These are phyloP conservation scores for Sclerotinia subarctica DNA, from an alignment of 2,329 filamentous ascomycete species.

Conservation along the genomic window DNA sequence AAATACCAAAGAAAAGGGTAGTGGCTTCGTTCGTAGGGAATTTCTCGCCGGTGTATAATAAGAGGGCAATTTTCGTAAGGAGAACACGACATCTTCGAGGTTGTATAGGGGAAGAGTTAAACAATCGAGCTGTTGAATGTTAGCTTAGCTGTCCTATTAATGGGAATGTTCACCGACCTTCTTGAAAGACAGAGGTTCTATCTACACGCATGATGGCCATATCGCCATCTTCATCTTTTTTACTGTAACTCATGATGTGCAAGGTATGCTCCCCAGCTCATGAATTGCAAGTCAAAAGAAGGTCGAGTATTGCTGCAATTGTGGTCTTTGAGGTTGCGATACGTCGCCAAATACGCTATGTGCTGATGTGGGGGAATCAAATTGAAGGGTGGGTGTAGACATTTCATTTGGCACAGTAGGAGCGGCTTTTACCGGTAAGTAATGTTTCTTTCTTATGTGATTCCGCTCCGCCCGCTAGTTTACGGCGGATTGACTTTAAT, in stretches of 20 bases:
- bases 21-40: slow-evolving; percentile 98
- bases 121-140: slow-evolving; percentile 73
- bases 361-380: slow-evolving; percentile 2
- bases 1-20: slow-evolving; percentile 97
- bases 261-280: slow-evolving; percentile 39
- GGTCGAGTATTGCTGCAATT: slow-evolving; percentile 23
- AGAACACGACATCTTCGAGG: slow-evolving; percentile 96
- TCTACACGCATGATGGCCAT: slow-evolving; percentile 94
- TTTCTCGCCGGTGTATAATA: slow-evolving; percentile 94
- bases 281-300: slow-evolving; percentile 34
- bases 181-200: slow-evolving; percentile 96
- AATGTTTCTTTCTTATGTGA: neutral
- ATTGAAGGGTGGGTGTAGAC: neutral
- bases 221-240: slow-evolving; percentile 98
- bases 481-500: neutral
- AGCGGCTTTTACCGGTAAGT: neutral
- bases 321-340: slow-evolving; percentile 26
- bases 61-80: slow-evolving; percentile 92
- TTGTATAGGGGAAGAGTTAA: slow-evolving; percentile 96
- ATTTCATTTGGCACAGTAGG: neutral
- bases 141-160: slow-evolving; percentile 39
- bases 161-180: slow-evolving; percentile 61
- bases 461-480: neutral
- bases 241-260: slow-evolving; percentile 85
- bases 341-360: slow-evolving; percentile 36